These are phyloP conservation scores for Eudorina sp. DNA, from an alignment of 139 green algal genomes.

Conservation along the genomic window DNA sequence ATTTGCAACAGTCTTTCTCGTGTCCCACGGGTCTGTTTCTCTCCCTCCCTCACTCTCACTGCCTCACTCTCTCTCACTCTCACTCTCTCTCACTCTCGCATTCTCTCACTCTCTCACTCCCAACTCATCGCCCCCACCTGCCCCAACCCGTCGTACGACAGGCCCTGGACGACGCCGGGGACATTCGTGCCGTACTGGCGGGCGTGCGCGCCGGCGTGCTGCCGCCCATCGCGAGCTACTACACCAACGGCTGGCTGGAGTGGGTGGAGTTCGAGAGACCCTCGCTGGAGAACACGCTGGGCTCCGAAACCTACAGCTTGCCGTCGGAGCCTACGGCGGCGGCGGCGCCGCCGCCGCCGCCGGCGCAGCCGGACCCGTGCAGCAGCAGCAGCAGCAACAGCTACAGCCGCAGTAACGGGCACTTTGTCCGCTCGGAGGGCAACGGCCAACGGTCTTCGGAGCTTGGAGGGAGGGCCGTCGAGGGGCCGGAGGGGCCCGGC, in stretches of 20 bases:
- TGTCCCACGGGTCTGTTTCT: too few species aligned
- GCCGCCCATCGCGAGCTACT: conserved; percentile 29
- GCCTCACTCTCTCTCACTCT: too few species aligned
- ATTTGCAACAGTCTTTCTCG: too few species aligned
- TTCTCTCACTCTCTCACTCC: too few species aligned
- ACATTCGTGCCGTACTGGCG: background rate
- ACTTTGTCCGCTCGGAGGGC: too few species aligned
- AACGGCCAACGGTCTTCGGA: too few species aligned
- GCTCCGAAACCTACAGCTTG: background rate
- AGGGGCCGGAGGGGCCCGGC: too few species aligned
- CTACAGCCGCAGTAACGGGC: too few species aligned
- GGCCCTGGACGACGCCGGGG: conserved; percentile 6
- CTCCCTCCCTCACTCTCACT: too few species aligned
- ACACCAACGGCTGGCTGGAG: conserved; percentile 22
- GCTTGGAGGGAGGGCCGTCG: too few species aligned
- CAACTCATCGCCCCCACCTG: background rate
- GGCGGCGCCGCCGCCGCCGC: background rate
- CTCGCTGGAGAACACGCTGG: background rate
- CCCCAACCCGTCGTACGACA: background rate
- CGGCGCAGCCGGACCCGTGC: background rate
- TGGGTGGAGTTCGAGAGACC: conserved; percentile 46
- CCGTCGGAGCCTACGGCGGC: background rate
- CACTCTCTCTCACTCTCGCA: too few species aligned
- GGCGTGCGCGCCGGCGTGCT: background rate
- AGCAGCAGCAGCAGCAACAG: conserved; percentile 16